Percentiles rank a stretch among this genome's conserved stretches.
Evolutionary conservation across 2,329 filamentous ascomycete species (phyloP).

Genomic region (Chaetomium sp.): DNA sequence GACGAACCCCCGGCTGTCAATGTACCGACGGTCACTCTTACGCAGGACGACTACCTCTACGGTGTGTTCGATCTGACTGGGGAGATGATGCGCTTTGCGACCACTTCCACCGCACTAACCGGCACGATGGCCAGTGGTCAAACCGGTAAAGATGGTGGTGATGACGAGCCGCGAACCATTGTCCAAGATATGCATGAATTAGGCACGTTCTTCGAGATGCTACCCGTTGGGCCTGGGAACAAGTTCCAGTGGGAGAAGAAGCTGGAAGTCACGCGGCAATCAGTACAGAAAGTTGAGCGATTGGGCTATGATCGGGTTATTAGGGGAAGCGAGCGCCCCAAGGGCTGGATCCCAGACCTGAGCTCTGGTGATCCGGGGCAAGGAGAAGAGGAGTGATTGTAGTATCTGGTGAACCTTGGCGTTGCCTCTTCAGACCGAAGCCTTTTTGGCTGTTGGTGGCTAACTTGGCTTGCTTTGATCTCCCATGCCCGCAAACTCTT

Average conservation of each 20-base stretch:
- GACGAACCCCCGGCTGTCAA: background rate
- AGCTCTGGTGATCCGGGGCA: slow-evolving; percentile 21
- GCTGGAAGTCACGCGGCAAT: slow-evolving; percentile 76
- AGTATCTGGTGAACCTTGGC: background rate
- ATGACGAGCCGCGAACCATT: slow-evolving; percentile 47
- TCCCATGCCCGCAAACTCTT: too few relatives aligned
- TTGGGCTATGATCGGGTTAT: slow-evolving; percentile 84
- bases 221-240: slow-evolving; percentile 52
- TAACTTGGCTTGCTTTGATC: too few relatives aligned
- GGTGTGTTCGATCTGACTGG: slow-evolving; percentile 91
- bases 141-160: slow-evolving; percentile 22
- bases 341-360: slow-evolving; percentile 85
- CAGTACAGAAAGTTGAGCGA: slow-evolving; percentile 90
- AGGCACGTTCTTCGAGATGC: slow-evolving; percentile 66
- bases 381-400: slow-evolving; percentile 13
- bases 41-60: slow-evolving; percentile 78
- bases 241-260: slow-evolving; percentile 61
- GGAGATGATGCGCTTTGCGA: slow-evolving; percentile 94
- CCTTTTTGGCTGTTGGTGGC: too few relatives aligned
- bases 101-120: slow-evolving; percentile 74
- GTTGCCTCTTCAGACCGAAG: background rate
- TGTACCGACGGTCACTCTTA: slow-evolving; percentile 50
- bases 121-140: slow-evolving; percentile 42
- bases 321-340: slow-evolving; percentile 78
- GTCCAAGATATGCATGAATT: slow-evolving; percentile 75